Percentiles rank a stretch among this genome's conserved stretches.
Evolutionary conservation across 305 asterid species (phyloP).

Genomic region (Fraxinus albicans): DNA sequence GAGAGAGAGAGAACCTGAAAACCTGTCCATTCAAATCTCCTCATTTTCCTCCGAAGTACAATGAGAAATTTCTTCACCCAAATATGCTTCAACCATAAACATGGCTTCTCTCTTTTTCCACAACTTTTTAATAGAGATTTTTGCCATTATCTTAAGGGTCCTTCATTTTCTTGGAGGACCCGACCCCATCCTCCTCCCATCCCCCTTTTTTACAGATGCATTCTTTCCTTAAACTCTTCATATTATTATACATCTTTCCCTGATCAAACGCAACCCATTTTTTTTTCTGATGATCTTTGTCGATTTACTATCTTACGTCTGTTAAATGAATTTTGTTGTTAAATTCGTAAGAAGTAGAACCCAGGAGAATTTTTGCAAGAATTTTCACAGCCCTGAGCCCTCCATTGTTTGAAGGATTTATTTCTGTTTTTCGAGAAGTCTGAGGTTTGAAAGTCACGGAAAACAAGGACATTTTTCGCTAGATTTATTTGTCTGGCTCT

Average conservation of each 20-base stretch:
- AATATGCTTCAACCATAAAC: background rate
- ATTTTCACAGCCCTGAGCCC: background rate
- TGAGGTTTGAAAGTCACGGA: background rate
- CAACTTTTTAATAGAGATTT: background rate
- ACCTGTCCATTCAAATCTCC: background rate
- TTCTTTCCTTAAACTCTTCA: background rate
- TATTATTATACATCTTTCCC: background rate
- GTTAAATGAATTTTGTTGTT: background rate
- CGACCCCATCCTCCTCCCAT: background rate
- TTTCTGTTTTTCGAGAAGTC: background rate
- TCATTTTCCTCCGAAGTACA: background rate
- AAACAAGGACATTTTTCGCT: background rate
- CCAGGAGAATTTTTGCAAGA: background rate
- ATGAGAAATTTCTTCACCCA: background rate
- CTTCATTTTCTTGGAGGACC: constrained; percentile 9
- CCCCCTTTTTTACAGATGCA: background rate
- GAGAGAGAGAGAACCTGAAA: background rate
- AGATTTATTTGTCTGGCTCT: background rate
- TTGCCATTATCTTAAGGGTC: constrained; percentile 10
- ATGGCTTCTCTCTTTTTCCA: background rate
- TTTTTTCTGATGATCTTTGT: background rate
- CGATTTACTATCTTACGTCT: background rate
- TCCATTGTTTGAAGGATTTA: background rate
- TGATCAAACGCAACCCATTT: background rate
- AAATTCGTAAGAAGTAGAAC: background rate